Base-by-base conservation (phyloP, 345 rosid species). In the Linum tenue region DNA sequence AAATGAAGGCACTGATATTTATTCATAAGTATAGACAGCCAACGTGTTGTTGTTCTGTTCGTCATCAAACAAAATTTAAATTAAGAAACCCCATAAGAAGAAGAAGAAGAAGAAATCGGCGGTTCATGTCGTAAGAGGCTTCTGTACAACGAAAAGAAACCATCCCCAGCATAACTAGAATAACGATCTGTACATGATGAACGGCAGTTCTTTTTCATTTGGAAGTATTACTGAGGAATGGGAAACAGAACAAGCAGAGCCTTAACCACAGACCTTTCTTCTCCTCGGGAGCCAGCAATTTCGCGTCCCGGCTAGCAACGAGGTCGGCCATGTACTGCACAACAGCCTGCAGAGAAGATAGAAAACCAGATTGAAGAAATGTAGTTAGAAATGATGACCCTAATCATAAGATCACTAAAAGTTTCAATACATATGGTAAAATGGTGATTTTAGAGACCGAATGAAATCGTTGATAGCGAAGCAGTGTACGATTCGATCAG, bases 321-420 rank as follows among this genome's bases (percentile, higher is more conserved):
- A 72, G 65, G 35, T 82, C 80, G 17, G 65, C 70, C 88, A 83
- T 83, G 77, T 60, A 83, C 66, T 75, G 59, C 60, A 85, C 86
- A 56, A 78, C 87, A 31, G 79, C 90, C 90, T 85, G 79, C 39
- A 14, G 6, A 59, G 62, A 39, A 36, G 44, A 60, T 22, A 16
- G 16, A 55, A 22, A 4, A 55, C 16, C 16, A 55, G 58, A 55
- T 22, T 22, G 50, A 3, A 31, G 39, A 35, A 66, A 48, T 62
- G 64, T 4, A 60, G 35, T 48, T 16, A 66, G 37, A 39, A 5
- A 70, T 16, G 38, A 15, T 39, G 37, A 40, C 15, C 5, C 11
- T 7, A 4, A 39, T 39, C 7, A 3, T 7, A 55, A 55, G 36
- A 63, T 16, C 1, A 0, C 36, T 59, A 42, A 5, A 60, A 70